Conservation (phyloP, 352 stramenopile species). For the Pythium brachiatum region DNA sequence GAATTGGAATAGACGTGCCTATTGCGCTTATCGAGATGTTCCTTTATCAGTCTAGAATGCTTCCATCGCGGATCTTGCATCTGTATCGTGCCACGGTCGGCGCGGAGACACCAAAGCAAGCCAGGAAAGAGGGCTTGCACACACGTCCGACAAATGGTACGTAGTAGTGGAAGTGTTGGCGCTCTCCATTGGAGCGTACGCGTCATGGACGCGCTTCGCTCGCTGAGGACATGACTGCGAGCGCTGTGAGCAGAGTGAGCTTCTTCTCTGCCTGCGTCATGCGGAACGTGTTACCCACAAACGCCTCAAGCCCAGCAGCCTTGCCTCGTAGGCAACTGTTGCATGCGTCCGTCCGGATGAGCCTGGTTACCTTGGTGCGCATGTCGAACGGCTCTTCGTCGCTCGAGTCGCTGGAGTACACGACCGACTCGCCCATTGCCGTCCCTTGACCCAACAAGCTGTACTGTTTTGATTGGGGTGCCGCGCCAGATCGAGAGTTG, state of each 20-base stretch:
- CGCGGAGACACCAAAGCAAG: conserved; percentile 4
- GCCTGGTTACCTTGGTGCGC: neutral
- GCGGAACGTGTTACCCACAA: conserved; percentile 1
- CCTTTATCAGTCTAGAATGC: neutral
- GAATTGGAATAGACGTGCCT: neutral
- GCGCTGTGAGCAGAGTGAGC: neutral
- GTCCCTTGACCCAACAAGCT: neutral
- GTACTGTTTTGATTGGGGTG: too few relatives aligned
- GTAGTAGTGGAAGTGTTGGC: conserved; percentile 10
- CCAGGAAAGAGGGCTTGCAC: conserved; percentile 10
- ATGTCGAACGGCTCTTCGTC: neutral
- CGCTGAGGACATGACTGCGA: neutral
- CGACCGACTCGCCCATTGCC: neutral
- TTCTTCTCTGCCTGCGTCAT: conserved; percentile 1
- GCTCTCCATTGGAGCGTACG: conserved; percentile 3
- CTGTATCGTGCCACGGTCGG: conserved; percentile 8
- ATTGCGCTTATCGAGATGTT: neutral
- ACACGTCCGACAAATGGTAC: conserved; percentile 12
- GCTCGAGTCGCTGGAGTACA: neutral
- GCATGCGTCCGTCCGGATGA: neutral
- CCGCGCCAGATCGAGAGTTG: too few relatives aligned
- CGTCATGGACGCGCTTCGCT: conserved; percentile 3
- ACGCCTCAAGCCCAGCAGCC: conserved; percentile 5
- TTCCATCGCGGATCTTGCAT: neutral
- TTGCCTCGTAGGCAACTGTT: neutral